Evolutionary conservation across 495 filamentous ascomycete genomes (phyloP).

Genomic region (Penicillium taxi): DNA sequence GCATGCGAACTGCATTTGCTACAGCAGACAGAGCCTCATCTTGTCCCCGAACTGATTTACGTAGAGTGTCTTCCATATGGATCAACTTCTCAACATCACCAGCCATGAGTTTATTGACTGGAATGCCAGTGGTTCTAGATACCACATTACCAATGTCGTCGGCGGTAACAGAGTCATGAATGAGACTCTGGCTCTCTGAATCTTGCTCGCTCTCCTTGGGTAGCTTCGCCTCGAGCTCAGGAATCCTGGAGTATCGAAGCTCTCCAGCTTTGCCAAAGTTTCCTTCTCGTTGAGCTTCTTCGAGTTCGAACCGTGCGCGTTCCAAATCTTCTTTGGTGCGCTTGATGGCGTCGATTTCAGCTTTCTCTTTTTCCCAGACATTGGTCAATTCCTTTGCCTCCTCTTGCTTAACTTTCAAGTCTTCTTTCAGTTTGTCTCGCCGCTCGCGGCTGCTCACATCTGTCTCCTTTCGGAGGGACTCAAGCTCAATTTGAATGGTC

Average conservation of each 20-base stretch:
- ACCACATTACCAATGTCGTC: constrained; percentile 94
- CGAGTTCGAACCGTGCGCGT: constrained; percentile 73
- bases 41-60: constrained; percentile 80
- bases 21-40: constrained; percentile 89
- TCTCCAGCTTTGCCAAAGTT: constrained; percentile 85
- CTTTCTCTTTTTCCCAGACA: constrained; percentile 84
- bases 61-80: constrained; percentile 86
- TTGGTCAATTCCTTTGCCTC: constrained; percentile 59
- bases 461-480: constrained; percentile 90
- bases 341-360: constrained; percentile 78
- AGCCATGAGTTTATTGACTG: constrained; percentile 79
- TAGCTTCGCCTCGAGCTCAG: constrained; percentile 65
- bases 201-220: constrained; percentile 61
- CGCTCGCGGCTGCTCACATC: constrained; percentile 82
- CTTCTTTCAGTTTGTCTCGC: constrained; percentile 71
- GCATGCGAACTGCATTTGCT: constrained; percentile 87
- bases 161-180: constrained; percentile 87
- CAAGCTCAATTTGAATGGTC: constrained; percentile 94
- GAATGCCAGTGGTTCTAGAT: constrained; percentile 84
- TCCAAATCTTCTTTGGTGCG: constrained; percentile 78
- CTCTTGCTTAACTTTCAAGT: constrained; percentile 64
- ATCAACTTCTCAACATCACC: constrained; percentile 89
- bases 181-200: constrained; percentile 46
- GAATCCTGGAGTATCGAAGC: constrained; percentile 79
- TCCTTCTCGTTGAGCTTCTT: constrained; percentile 81